Base-by-base conservation (phyloP, 768 basidiomycete genomes). In the Amanita muscaria region DNA sequence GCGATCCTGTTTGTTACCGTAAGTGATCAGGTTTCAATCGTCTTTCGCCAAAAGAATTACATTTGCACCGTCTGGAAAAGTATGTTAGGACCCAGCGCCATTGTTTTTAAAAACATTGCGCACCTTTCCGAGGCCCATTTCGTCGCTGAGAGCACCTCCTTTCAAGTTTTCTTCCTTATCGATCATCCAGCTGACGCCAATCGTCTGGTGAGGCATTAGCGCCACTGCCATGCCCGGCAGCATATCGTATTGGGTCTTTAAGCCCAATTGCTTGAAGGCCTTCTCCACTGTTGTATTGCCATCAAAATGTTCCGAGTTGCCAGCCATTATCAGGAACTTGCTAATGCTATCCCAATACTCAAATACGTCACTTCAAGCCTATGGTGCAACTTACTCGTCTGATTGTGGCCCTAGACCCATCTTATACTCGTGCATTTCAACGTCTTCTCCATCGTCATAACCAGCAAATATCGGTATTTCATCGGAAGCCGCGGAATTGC, bases 141-240 rank as follows among this genome's bases (percentile, higher is more conserved):
- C 74, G 42, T 77, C 76, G 1, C 65, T 70, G 4, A 77, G 52
- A 37, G 68, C 69, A 1, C 76, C 76, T 5, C 76, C 74, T 53
- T 70, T 69, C 10, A 67, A 47, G 34, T 60, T 61, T 18, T 58
- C 52, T 52, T 80, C 66, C 49, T 70, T 69, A 22, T 74, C 68
- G 2, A 76, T 43, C 78, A 83, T 79, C 76, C 79, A 84, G 4
- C 72, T 66, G 1, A 75, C 75, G 6, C 72, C 74, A 40, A 87
- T 74, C 14, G 72, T 64, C 52, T 85, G 79, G 57, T 86, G 84
- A 8, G 83, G 70, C 77, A 86, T 77, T 27, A 86, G 61, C 0
- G 70, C 58, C 19, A 84, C 65, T 12, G 65, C 65, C 72, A 87
- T 77, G 4, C 77, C 78, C 0, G 76, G 76, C 2, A 86, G 47